Percentiles rank a stretch among this genome's conserved stretches.
Evolutionary conservation across 2,329 filamentous ascomycete genomes (phyloP).

Genomic region (Aspergillus latus): DNA sequence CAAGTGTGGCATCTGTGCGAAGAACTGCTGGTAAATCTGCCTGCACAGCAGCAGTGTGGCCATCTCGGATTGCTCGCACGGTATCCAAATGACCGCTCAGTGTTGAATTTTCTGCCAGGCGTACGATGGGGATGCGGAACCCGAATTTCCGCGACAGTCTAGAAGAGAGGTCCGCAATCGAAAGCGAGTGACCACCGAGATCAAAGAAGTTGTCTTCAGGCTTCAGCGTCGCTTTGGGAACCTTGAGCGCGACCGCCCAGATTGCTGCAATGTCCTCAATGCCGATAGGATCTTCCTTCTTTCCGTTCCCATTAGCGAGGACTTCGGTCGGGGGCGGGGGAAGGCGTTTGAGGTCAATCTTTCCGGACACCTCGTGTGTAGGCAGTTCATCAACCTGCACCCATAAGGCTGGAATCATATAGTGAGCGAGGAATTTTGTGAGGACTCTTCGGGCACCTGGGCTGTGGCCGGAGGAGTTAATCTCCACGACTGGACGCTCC

Average conservation of each 20-base stretch:
- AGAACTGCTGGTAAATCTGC: constrained; percentile 71
- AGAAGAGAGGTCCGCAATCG: constrained; percentile 73
- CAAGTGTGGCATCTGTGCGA: constrained; percentile 64
- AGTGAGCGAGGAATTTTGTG: constrained; percentile 68
- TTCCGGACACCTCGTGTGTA: constrained; percentile 76
- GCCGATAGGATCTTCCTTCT: constrained; percentile 63
- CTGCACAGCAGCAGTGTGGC: constrained; percentile 71
- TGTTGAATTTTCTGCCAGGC: constrained; percentile 69
- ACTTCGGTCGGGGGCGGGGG: constrained; percentile 58
- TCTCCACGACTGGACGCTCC: constrained; percentile 61
- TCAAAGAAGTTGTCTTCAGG: constrained; percentile 77
- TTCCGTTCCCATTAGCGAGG: constrained; percentile 44
- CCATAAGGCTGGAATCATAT: constrained; percentile 81
- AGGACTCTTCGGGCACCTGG: constrained; percentile 66
- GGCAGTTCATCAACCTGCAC: constrained; percentile 69
- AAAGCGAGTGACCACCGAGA: constrained; percentile 74
- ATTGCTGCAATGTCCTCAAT: constrained; percentile 67
- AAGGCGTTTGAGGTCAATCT: constrained; percentile 70
- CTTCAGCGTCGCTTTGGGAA: constrained; percentile 63
- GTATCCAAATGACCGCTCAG: constrained; percentile 71
- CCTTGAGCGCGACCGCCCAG: constrained; percentile 70
- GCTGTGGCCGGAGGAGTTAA: constrained; percentile 71
- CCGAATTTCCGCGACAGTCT: constrained; percentile 68
- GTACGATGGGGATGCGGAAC: constrained; percentile 69
- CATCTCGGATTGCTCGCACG: constrained; percentile 68